These are phyloP conservation scores for Filobasidium uniguttulatum DNA, from an alignment of 1,284 basidiomycete genomes.

Conservation along the genomic window DNA sequence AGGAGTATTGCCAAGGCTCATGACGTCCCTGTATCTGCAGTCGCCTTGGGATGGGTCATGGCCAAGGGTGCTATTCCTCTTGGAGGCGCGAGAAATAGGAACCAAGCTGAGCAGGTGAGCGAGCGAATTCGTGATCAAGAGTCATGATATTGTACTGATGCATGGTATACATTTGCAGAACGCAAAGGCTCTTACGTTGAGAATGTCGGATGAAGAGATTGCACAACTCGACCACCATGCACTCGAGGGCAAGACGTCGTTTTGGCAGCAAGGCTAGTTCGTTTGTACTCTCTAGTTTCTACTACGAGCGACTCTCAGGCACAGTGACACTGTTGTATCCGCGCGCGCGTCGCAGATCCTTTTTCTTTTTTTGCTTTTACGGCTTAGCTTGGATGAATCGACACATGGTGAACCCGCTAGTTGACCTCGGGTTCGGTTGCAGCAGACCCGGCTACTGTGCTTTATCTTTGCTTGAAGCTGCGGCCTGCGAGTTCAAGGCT, in stretches of 20 bases:
- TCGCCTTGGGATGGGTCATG: constrained; percentile 36
- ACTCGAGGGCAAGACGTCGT: constrained; percentile 21
- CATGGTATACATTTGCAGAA: constrained; percentile 14
- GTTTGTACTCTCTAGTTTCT: background rate
- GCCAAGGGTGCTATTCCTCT: constrained; percentile 34
- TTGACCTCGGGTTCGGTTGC: no score
- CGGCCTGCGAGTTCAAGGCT: no score
- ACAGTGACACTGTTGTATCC: background rate
- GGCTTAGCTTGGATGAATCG: background rate
- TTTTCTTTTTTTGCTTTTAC: background rate
- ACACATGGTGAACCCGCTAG: no score
- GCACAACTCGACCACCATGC: constrained; percentile 15
- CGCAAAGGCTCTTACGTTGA: constrained; percentile 22
- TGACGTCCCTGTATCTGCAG: constrained; percentile 25
- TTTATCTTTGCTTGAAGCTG: no score
- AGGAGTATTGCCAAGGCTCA: constrained; percentile 24
- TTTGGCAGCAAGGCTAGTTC: constrained; percentile 22
- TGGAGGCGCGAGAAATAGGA: constrained; percentile 31
- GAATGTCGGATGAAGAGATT: constrained; percentile 19
- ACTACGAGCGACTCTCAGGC: no score
- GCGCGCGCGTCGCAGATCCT: no score
- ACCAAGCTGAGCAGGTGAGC: constrained; percentile 29
- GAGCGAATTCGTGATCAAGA: background rate
- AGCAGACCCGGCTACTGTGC: no score
- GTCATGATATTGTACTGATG: background rate